Conservation (phyloP, 1,284 basidiomycete genomes). For the Vanrija sp. region DNA sequence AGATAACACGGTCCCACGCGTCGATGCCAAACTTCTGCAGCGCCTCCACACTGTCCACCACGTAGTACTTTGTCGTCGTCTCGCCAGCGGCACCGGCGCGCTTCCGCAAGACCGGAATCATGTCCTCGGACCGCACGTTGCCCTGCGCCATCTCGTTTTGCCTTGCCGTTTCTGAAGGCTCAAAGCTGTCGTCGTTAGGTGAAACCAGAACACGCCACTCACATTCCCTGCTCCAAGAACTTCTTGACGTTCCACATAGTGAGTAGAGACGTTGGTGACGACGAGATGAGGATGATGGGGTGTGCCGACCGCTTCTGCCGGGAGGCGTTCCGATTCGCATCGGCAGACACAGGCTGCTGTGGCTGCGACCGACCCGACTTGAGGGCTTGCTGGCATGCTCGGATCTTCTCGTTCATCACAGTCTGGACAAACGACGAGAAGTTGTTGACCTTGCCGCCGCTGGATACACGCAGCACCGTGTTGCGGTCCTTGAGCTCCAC, state of each 20-base stretch:
- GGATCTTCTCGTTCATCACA: constrained; percentile 43
- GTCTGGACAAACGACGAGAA: constrained; percentile 38
- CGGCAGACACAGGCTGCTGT: constrained; percentile 7
- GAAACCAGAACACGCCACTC: constrained; percentile 40
- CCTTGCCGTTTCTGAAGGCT: constrained; percentile 70
- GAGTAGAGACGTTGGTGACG: constrained; percentile 87
- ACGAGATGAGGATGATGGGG: constrained; percentile 95
- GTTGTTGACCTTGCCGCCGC: constrained; percentile 41
- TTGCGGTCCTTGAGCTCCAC: constrained; percentile 43
- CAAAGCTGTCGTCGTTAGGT: constrained; percentile 57
- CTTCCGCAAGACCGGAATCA: constrained; percentile 76
- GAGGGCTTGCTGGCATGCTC: constrained; percentile 33
- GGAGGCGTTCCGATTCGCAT: constrained; percentile 48
- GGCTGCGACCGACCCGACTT: constrained; percentile 19
- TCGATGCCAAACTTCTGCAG: constrained; percentile 84
- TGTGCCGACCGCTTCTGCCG: constrained; percentile 51
- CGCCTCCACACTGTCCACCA: constrained; percentile 90
- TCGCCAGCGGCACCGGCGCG: constrained; percentile 54
- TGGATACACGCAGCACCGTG: constrained; percentile 35
- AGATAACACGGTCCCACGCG: constrained; percentile 92
- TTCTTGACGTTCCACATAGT: constrained; percentile 97
- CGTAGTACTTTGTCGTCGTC: constrained; percentile 59
- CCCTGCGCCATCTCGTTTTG: constrained; percentile 55
- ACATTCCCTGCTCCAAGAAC: constrained; percentile 86
- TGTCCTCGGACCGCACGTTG: constrained; percentile 72